Conservation (phyloP, 352 stramenopile genomes). For the Phytopythium sindhum region DNA sequence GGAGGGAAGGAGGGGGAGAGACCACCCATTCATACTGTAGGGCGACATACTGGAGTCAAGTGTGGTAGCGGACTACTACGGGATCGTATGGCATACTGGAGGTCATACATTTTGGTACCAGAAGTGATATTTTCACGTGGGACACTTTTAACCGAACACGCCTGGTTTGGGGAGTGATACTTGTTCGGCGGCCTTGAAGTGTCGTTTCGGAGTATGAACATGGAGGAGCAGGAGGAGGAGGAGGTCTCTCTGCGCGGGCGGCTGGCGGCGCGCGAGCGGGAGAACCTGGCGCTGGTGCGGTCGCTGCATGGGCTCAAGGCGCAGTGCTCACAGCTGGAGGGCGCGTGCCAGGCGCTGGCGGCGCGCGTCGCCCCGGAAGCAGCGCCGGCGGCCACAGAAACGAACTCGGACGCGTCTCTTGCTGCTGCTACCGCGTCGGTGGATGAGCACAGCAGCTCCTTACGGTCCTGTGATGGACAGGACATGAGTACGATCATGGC, state of each 20-base stretch:
- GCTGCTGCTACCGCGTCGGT: too few relatives aligned
- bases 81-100: background rate
- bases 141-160: background rate
- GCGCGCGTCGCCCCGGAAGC: background rate
- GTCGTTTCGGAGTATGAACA: background rate
- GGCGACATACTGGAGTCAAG: background rate
- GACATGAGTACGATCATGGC: too few relatives aligned
- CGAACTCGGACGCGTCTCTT: too few relatives aligned
- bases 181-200: background rate
- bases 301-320: slow-evolving; percentile 38
- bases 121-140: background rate
- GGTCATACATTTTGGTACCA: background rate
- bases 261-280: slow-evolving; percentile 30
- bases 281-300: slow-evolving; percentile 42
- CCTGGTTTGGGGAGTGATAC: background rate
- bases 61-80: background rate
- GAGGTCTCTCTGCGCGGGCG: slow-evolving; percentile 13
- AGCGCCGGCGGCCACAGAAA: background rate
- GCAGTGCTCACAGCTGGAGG: slow-evolving; percentile 15
- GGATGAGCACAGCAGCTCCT: too few relatives aligned
- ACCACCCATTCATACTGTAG: background rate
- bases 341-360: slow-evolving; percentile 4
- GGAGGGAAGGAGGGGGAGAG: too few relatives aligned
- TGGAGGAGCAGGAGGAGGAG: background rate
- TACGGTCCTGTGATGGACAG: too few relatives aligned